Base-by-base conservation (phyloP, 805 yeast genomes). In the Pichia exigua region DNA sequence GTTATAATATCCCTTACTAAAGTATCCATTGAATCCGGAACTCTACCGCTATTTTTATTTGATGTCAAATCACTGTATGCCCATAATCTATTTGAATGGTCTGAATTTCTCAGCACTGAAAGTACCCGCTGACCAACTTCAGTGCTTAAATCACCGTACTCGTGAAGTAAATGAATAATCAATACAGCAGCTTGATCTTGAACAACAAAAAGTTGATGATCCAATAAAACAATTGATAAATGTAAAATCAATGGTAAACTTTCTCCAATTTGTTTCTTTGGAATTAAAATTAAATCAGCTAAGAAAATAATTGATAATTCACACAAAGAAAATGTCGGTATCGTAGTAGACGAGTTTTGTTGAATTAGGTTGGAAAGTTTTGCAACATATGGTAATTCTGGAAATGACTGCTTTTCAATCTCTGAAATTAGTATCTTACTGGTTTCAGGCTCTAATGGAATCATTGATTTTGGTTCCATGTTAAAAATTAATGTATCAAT, bases 241-340 rank as follows among this genome's bases (percentile, higher is more conserved):
- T 94, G 98, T 13, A 94, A 65, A 27, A 94, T 66, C 11, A 87
- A 67, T 0, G 98, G 89, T 10, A 91, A 68, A 46, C 80, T 77
- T 1, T 76, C 71, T 46, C 73, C 70, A 57, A 86, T 72, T 12
- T 82, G 70, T 15, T 87, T 92, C 49, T 77, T 79, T 1, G 87
- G 84, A 18, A 79, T 72, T 5, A 85, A 76, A 48, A 89, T 73
- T 43, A 92, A 67, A 63, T 94, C 97, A 2, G 89, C 95, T 51
- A 94, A 68, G 57, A 91, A 84, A 0, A 94, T 83, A 65, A 88
- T 76, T 0, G 97, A 89, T 35, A 94, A 66, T 62, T 94, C 98
- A 3, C 97, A 94, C 48, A 82, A 72, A 0, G 97, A 90, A 57
- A 94, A 86, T 1, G 90, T 81, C 0, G 91, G 82, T 56, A 60